These are phyloP conservation scores for Cladophialophora carrionii DNA, from an alignment of 2,329 filamentous ascomycete species.

Conservation along the genomic window DNA sequence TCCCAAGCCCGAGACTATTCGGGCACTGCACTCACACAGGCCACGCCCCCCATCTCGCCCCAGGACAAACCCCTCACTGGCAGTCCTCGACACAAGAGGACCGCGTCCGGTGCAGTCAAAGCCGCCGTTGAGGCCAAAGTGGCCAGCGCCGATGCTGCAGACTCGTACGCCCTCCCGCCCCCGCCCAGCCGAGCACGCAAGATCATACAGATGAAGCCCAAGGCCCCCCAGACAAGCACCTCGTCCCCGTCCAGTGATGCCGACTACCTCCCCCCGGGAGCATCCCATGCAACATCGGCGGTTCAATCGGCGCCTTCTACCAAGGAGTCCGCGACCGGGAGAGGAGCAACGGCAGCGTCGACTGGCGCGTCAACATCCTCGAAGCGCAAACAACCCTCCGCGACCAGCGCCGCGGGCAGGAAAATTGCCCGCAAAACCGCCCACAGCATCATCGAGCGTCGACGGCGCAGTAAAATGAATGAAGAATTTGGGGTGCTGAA, in stretches of 20 bases:
- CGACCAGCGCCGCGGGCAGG: slow-evolving; percentile 80
- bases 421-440: slow-evolving; percentile 96
- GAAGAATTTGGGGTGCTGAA: slow-evolving; percentile 95
- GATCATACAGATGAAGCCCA: slow-evolving; percentile 97
- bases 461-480: slow-evolving; percentile 95
- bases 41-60: slow-evolving; percentile 37
- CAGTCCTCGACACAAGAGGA: slow-evolving; percentile 35
- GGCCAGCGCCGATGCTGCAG: slow-evolving; percentile 52
- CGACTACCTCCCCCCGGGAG: slow-evolving; percentile 36
- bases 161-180: slow-evolving; percentile 79
- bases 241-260: slow-evolving; percentile 29
- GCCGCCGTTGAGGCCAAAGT: slow-evolving; percentile 32
- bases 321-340: slow-evolving; percentile 33
- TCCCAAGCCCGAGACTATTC: slow-evolving; percentile 56
- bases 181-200: slow-evolving; percentile 90
- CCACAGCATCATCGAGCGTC: slow-evolving; percentile 89
- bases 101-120: slow-evolving; percentile 34
- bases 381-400: slow-evolving; percentile 77
- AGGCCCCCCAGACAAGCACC: slow-evolving; percentile 54
- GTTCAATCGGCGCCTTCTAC: slow-evolving; percentile 20
- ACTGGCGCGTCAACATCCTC: slow-evolving; percentile 45
- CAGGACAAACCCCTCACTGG: slow-evolving; percentile 39
- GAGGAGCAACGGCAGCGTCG: slow-evolving; percentile 21
- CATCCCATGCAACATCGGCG: slow-evolving; percentile 26
- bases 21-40: slow-evolving; percentile 48